Evolutionary conservation across 1,139 yeast genomes (phyloP).

Genomic region (Yamadazyma diddensiae): DNA sequence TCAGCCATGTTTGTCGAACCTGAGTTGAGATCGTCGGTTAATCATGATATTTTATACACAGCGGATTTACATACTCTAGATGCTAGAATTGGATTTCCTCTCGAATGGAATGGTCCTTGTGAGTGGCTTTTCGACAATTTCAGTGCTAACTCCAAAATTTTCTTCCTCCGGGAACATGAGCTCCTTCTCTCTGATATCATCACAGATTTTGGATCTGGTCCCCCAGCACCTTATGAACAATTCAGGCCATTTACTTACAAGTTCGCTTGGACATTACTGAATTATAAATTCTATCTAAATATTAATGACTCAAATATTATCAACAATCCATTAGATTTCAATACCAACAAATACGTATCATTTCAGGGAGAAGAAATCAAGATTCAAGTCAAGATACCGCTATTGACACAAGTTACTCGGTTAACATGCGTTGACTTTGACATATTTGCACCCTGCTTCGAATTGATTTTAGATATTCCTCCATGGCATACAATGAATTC

Average conservation of each 20-base stretch:
- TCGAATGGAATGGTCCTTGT: slow-evolving; percentile 78
- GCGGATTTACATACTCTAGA: slow-evolving; percentile 59
- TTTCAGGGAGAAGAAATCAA: slow-evolving; percentile 63
- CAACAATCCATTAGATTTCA: slow-evolving; percentile 81
- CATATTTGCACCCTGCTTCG: slow-evolving; percentile 57
- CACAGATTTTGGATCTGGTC: slow-evolving; percentile 75
- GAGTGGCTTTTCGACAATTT: slow-evolving; percentile 60
- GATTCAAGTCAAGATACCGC: slow-evolving; percentile 53
- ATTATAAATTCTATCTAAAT: slow-evolving; percentile 65
- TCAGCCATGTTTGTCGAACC: slow-evolving; percentile 50
- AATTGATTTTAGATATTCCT: slow-evolving; percentile 70
- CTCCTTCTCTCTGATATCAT: slow-evolving; percentile 70
- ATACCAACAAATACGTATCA: slow-evolving; percentile 73
- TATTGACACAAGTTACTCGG: slow-evolving; percentile 56
- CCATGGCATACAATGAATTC: slow-evolving; percentile 87
- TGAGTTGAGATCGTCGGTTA: slow-evolving; percentile 79
- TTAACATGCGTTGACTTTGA: slow-evolving; percentile 54
- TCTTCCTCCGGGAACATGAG: slow-evolving; percentile 80
- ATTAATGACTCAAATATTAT: slow-evolving; percentile 86
- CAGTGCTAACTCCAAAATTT: slow-evolving; percentile 55
- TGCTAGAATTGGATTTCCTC: slow-evolving; percentile 65
- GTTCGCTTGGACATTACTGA: slow-evolving; percentile 55
- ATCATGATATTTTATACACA: slow-evolving; percentile 73
- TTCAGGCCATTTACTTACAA: slow-evolving; percentile 69
- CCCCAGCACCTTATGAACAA: slow-evolving; percentile 67